phyloP scores from a whole-genome alignment of 2,329 filamentous ascomycete species.

The Neofusicoccum ribis region DNA sequence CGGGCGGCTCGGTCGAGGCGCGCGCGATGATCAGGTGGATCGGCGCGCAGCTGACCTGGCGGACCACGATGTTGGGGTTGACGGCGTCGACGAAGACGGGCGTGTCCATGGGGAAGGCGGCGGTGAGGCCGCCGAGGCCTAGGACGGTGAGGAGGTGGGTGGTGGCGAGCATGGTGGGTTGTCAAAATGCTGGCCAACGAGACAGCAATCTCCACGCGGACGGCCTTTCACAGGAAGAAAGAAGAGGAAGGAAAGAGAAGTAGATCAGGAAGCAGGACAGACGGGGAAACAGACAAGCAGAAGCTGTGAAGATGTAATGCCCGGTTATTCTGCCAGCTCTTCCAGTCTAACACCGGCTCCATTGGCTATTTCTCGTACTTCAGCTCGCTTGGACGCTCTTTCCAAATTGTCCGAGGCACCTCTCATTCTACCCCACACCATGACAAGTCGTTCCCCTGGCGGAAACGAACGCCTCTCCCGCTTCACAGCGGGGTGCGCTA shows the following conservation, averaged over 20 bases:
- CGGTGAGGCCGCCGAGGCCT: neutral
- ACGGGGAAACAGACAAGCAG: neutral
- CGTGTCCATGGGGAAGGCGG: neutral
- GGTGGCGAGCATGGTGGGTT: neutral
- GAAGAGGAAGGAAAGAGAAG: neutral
- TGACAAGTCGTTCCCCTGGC: neutral
- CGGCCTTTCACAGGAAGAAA: neutral
- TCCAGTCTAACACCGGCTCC: too few species aligned
- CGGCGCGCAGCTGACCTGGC: slow-evolving; percentile 6
- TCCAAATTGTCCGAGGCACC: neutral
- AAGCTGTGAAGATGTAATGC: neutral
- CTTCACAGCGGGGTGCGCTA: neutral
- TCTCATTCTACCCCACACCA: neutral
- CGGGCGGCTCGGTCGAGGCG: neutral
- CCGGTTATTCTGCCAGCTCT: neutral
- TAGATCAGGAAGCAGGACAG: neutral
- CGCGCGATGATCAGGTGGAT: slow-evolving; percentile 11
- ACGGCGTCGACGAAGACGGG: neutral
- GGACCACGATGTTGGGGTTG: neutral
- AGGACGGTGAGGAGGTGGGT: neutral
- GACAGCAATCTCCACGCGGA: too few species aligned
- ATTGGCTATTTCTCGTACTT: too few species aligned
- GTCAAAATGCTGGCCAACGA: too few species aligned
- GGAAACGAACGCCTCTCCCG: neutral
- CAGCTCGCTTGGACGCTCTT: too few species aligned